These are phyloP conservation scores for Kitagawia praeruptora DNA, from an alignment of 129 eudicot genomes.

Conservation along the genomic window DNA sequence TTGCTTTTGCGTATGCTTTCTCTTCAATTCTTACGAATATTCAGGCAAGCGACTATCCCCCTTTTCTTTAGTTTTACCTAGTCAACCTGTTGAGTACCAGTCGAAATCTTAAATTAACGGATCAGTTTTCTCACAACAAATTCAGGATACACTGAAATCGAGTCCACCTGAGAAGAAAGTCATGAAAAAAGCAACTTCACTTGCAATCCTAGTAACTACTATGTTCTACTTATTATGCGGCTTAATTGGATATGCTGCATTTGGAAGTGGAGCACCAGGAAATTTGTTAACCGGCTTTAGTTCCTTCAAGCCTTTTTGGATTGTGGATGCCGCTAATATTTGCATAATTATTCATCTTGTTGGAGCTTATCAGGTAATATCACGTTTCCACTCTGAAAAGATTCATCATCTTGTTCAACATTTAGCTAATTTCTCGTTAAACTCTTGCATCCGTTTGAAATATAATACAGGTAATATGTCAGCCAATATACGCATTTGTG, in stretches of 20 bases:
- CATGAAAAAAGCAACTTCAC: background rate
- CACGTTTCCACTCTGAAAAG: background rate
- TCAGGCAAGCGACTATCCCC: background rate
- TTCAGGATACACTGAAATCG: background rate
- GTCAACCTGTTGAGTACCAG: background rate
- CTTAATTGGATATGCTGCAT: conserved; percentile 5
- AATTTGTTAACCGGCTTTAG: conserved; percentile 4
- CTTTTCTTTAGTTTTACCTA: background rate
- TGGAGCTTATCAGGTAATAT: conserved; percentile 7
- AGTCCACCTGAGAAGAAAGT: conserved; percentile 2
- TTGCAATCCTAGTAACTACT: conserved; percentile 1
- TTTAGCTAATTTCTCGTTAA: background rate
- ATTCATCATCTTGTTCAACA: background rate
- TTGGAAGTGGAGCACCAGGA: conserved; percentile 6
- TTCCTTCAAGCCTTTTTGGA: conserved; percentile 5
- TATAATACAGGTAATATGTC: background rate
- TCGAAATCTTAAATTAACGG: background rate
- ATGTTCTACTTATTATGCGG: background rate
- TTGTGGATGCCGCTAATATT: background rate
- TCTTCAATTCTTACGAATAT: background rate
- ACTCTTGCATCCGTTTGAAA: background rate
- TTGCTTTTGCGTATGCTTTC: conserved; percentile 5
- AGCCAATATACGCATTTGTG: background rate
- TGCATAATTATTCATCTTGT: background rate
- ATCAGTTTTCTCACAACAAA: background rate